Evolutionary conservation across 106 monocot genomes (phyloP), one percentile per base, ranked within the genome.

Genomic region (Amphibolis antarctica): DNA sequence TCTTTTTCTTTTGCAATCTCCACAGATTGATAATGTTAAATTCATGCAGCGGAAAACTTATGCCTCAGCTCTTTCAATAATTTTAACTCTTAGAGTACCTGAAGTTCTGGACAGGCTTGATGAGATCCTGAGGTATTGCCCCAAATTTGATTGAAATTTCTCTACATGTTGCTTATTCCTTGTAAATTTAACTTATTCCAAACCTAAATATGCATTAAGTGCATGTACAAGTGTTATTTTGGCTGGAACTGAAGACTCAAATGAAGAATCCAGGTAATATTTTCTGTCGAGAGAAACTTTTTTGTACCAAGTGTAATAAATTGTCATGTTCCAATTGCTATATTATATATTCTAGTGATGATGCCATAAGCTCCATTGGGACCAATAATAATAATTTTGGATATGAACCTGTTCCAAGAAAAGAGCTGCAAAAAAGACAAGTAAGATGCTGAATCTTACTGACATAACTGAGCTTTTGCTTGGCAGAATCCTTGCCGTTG

Each of bases 101-200:
- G 74, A 90, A 69, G 90, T 98, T 28, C 77, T 98, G 17, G 90
- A 98, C 72, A 86, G 80, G 71, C 84, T 98, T 47, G 96, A 98
- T 68, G 89, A 90, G 60, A 91, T 90, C 45, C 71, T 98, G 50
- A 98, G 90, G 96, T 98, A 80, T 12, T 58, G 13, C 55, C 29
- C 43, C 28, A 30, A 46, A 18, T 46, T 42, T 46, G 3, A 50
- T 17, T 5, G 28, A 59, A 44, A 13, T 19, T 53, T 69, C 20
- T 69, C 44, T 68, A 19, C 28, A 22, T 50, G 10, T 44, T 4
- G n/a, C 46, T 6, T 26, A 45, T 53, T 53, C 28, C 36, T 14
- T n/a, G 26, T 42, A n/a, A n/a, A 0, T n/a, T 1, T 22, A 3
- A 24, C 53, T 9, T 19, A 12, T 19, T 36, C 14, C 42, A 18